Conservation (phyloP, 192 early-diverging fungal genomes). For the Linnemannia hyalina region DNA sequence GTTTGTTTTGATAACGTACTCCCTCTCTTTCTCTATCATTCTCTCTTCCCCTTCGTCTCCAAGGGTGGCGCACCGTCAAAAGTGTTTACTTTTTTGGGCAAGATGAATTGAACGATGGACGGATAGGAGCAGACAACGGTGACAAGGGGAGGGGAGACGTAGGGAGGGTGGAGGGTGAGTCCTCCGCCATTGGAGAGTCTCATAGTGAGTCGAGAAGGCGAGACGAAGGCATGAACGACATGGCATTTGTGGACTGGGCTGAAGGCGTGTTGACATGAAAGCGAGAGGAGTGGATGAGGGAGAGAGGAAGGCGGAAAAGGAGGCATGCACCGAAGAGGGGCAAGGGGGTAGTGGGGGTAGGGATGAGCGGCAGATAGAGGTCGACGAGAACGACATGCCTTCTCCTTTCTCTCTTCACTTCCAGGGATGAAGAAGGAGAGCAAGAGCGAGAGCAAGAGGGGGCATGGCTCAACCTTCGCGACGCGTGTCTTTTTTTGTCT, state of each 20-base stretch:
- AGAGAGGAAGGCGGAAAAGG: not conserved
- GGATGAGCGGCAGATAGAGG: not conserved
- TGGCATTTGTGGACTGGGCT: not conserved
- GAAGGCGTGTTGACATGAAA: not conserved
- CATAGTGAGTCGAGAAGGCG: not conserved
- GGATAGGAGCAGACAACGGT: not conserved
- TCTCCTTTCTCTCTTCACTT: not conserved
- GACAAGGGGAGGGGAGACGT: no score
- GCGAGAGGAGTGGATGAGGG: not conserved
- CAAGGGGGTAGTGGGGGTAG: slow-evolving; percentile 2
- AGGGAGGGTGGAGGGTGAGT: not conserved
- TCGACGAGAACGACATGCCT: not conserved
- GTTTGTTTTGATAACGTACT: not conserved
- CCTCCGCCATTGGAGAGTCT: not conserved
- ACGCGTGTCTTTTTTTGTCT: not conserved
- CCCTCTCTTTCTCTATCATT: not conserved
- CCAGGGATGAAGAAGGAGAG: not conserved
- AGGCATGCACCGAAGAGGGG: not conserved
- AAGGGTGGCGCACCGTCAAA: not conserved
- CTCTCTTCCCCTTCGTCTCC: no score
- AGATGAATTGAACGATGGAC: not conserved
- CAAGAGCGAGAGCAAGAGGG: not conserved
- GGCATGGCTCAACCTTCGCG: not conserved
- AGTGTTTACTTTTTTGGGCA: not conserved
- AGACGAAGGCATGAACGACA: not conserved